phyloP scores from a whole-genome alignment of 768 basidiomycete genomes.

The Ramaria sp. region DNA sequence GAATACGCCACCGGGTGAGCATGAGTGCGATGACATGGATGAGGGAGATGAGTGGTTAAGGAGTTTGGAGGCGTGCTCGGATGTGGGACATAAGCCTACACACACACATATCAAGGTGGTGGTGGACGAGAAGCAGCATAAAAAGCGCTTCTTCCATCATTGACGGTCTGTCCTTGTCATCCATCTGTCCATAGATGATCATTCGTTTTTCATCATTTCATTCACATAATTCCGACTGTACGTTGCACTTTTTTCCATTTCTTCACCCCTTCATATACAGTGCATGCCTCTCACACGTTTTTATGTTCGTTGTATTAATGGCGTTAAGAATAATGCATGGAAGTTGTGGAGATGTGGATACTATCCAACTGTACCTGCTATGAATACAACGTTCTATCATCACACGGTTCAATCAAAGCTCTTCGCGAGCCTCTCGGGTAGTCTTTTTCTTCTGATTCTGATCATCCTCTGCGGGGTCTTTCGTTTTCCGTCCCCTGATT shows the following conservation, averaged over 20 bases:
- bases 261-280: background rate
- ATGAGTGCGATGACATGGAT: conserved; percentile 56
- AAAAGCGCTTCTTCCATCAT: conserved; percentile 62
- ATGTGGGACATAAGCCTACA: conserved; percentile 28
- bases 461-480: background rate
- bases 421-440: background rate
- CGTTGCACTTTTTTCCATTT: background rate
- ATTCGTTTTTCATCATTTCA: conserved; percentile 9
- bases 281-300: background rate
- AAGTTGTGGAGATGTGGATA: no score
- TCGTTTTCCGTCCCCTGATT: conserved; percentile 25
- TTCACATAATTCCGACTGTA: background rate
- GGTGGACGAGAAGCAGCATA: conserved; percentile 62
- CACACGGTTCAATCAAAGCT: background rate
- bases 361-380: no score
- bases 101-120: conserved; percentile 70
- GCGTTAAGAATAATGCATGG: background rate
- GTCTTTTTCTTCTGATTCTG: background rate
- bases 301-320: conserved; percentile 11
- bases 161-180: conserved; percentile 6
- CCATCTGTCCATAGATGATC: conserved; percentile 1
- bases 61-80: conserved; percentile 58
- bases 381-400: no score
- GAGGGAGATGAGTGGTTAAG: conserved; percentile 87
- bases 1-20: conserved; percentile 36